Conservation (phyloP, 768 basidiomycete species). For the Nidularia sp. region DNA sequence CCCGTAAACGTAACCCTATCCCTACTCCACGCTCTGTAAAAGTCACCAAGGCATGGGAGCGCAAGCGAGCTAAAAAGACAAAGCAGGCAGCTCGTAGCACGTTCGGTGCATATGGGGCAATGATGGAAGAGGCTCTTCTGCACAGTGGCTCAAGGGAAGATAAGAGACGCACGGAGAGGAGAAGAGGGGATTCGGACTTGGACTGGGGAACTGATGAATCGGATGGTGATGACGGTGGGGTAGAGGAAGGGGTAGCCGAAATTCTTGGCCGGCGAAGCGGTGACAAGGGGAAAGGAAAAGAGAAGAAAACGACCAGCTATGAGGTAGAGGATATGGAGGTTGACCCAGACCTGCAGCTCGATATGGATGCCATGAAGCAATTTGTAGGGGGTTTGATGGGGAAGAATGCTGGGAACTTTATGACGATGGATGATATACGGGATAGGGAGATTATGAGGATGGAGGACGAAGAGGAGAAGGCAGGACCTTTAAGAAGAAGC, state of each 20-base stretch:
- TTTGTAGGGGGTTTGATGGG: conserved; percentile 50
- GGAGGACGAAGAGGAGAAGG: conserved; percentile 43
- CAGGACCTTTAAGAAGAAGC: too few relatives aligned
- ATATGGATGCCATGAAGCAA: conserved; percentile 43
- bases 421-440: conserved; percentile 66
- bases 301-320: conserved; percentile 12
- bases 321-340: conserved; percentile 61
- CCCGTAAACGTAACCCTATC: conserved; percentile 7
- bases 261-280: conserved; percentile 13
- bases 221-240: conserved; percentile 22
- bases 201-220: conserved; percentile 52
- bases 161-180: conserved; percentile 43
- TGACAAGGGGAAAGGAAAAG: conserved; percentile 14
- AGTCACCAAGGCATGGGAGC: conserved; percentile 17
- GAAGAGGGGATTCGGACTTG: conserved; percentile 63
- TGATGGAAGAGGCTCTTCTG: conserved; percentile 49
- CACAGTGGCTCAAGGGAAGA: conserved; percentile 32
- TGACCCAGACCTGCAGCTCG: conserved; percentile 51
- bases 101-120: conserved; percentile 52
- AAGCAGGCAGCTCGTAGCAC: conserved; percentile 6
- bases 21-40: conserved; percentile 23
- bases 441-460: conserved; percentile 43
- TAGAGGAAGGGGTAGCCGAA: conserved; percentile 21
- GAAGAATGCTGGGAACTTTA: conserved; percentile 34
- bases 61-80: conserved; percentile 10